These are phyloP conservation scores for Erodium maritimum DNA, from an alignment of 345 rosid genomes.

Conservation along the genomic window DNA sequence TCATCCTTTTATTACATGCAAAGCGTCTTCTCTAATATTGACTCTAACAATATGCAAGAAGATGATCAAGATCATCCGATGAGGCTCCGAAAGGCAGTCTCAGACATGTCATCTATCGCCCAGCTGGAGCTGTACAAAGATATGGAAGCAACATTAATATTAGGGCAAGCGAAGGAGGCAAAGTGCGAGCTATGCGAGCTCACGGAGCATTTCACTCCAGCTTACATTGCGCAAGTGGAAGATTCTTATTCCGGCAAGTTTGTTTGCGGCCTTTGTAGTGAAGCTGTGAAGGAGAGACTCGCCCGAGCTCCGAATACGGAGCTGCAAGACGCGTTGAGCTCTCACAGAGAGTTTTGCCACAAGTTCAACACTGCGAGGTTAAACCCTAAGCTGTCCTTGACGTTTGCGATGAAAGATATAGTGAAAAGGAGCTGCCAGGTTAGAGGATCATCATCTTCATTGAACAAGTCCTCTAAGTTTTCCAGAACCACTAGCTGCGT, in stretches of 20 bases:
- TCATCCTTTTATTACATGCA: background rate
- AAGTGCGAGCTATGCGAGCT: background rate
- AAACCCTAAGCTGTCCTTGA: conserved; percentile 1
- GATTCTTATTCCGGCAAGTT: background rate
- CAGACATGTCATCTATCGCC: background rate
- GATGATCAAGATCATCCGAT: background rate
- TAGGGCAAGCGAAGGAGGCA: background rate
- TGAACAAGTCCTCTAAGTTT: background rate
- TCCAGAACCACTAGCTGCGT: background rate
- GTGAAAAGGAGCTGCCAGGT: conserved; percentile 1
- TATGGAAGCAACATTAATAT: background rate
- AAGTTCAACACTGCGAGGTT: background rate
- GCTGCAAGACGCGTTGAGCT: background rate
- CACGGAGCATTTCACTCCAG: background rate
- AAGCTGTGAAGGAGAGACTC: background rate
- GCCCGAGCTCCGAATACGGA: background rate
- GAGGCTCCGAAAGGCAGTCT: background rate
- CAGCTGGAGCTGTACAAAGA: background rate
- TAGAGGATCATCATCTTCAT: background rate
- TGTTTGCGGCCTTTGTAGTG: background rate
- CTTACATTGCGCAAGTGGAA: background rate
- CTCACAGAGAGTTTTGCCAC: background rate
- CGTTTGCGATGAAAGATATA: background rate
- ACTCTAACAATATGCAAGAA: background rate
- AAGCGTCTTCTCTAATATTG: background rate